Evolutionary conservation across 1,284 basidiomycete species (phyloP), one percentile per base, ranked within the genome.

Genomic region (Heterobasidion occidentale): DNA sequence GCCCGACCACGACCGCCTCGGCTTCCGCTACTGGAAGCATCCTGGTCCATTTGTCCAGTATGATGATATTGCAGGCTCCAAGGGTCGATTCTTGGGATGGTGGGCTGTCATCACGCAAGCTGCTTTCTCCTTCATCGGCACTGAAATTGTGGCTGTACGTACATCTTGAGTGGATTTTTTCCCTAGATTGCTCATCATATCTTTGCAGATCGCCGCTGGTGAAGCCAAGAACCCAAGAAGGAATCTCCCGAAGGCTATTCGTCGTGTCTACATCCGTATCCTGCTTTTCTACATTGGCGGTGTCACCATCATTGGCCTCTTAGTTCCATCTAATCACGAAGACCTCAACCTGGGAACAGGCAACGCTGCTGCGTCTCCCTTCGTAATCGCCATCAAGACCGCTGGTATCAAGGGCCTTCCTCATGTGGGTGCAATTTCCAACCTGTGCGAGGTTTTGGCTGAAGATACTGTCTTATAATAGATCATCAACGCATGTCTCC

Each of bases 401-500:
- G 86, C 90, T 1, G 86, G 89, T 42, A 94, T 94, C 71, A 83
- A 81, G 62, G 77, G 75, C 9, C 72, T 93, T 2, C 90, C 91
- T 2, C 17, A 51, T 48, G 58, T 54, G 15, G 87, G 11, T 27
- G 27, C 27, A 27, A 27, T 27, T 27, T 27, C 27, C 27, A 27
- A 27, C 5, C 27, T 52, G 44, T 45, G 14, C 17, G 14, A 15
- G 44, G 17, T 6, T 7, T 15, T 45, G 5, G 17, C 44, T 27
- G 27, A 27, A 27, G 27, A 27, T 6, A 27, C 4, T 27, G 6
- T 15, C 20, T 11, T 48, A 27, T 27, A 27, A 8, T 27, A 84
- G 83, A 74, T 93, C 62, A 90, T 94, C 73, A 96, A 95, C 68
- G 92, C 94, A 14, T 86, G 83, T 65, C 78, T 96, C 35, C 71